A percentile compares a stretch with the other conserved stretches of the same genome.
phyloP scores from a whole-genome alignment of 1,139 yeast species.

The Kluyveromyces sp. region DNA sequence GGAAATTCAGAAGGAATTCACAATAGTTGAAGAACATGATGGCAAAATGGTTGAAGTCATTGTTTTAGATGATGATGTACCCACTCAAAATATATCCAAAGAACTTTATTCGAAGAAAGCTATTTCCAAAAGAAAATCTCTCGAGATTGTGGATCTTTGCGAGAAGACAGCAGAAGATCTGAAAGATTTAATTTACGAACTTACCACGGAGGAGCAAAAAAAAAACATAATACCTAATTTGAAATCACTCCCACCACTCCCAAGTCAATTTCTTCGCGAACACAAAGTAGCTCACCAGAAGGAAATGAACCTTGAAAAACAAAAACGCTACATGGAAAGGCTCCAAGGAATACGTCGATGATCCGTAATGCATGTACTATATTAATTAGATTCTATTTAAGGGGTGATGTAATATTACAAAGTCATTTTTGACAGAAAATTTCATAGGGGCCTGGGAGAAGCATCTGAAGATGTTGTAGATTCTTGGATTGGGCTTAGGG shows the following conservation, averaged over 20 bases:
- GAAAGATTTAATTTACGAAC: conserved; percentile 17
- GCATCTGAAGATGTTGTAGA: conserved; percentile 23
- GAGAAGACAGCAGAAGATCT: conserved; percentile 26
- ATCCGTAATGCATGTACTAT: not conserved
- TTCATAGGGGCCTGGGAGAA: conserved; percentile 18
- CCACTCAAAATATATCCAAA: not conserved
- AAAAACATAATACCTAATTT: not conserved
- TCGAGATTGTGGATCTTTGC: conserved; percentile 20
- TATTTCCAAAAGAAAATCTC: conserved; percentile 7
- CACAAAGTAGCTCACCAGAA: not conserved
- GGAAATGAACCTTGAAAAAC: conserved; percentile 2
- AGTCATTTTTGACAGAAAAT: not conserved
- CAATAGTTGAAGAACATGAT: conserved; percentile 14
- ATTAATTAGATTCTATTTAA: not conserved
- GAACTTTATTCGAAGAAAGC: not conserved
- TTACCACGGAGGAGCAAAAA: conserved; percentile 7
- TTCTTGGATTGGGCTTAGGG: conserved; percentile 31
- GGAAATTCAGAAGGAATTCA: not conserved
- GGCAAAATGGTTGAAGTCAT: conserved; percentile 23
- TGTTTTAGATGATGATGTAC: conserved; percentile 11
- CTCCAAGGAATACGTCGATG: not conserved
- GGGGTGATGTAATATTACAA: not conserved
- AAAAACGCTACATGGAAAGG: conserved; percentile 3
- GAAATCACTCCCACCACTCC: not conserved
- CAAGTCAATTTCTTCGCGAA: not conserved